These are phyloP conservation scores for Lachnellula arida DNA, from an alignment of 2,329 filamentous ascomycete genomes.

Conservation along the genomic window DNA sequence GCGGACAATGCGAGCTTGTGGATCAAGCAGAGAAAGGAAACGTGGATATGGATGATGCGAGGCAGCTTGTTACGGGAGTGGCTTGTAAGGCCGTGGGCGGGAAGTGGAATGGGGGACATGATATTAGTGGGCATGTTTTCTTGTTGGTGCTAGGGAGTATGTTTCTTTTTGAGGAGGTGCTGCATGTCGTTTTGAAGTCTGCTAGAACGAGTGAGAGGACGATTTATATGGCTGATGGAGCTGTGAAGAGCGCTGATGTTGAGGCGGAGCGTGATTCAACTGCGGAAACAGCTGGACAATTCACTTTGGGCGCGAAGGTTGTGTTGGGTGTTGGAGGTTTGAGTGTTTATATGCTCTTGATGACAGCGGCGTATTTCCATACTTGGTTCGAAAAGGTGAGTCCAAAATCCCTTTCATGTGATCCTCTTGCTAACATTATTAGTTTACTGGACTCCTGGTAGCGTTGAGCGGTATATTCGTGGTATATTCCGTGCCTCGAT, in stretches of 20 bases:
- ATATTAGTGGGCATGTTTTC: conserved; percentile 94
- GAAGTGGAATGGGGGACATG: conserved; percentile 86
- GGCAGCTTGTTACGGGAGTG: conserved; percentile 62
- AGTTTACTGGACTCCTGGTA: conserved; percentile 45
- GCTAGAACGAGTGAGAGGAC: conserved; percentile 50
- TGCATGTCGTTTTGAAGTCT: conserved; percentile 52
- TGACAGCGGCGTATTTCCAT: conserved; percentile 98
- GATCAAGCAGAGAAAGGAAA: conserved; percentile 44
- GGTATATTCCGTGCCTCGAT: conserved; percentile 47
- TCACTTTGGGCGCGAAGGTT: conserved; percentile 50
- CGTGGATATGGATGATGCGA: conserved; percentile 40
- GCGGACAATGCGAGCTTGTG: conserved; percentile 71
- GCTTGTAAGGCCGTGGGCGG: conserved; percentile 82
- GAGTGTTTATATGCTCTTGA: conserved; percentile 93
- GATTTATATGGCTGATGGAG: conserved; percentile 62
- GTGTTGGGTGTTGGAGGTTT: conserved; percentile 61
- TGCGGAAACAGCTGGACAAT: conserved; percentile 16
- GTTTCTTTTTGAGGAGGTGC: conserved; percentile 75
- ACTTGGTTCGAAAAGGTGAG: conserved; percentile 95
- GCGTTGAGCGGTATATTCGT: conserved; percentile 44
- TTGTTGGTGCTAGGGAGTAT: conserved; percentile 79
- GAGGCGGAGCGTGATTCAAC: conserved; percentile 33
- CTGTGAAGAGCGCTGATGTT: conserved; percentile 54
- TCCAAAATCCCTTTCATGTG: conserved; percentile 3
- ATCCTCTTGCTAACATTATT: conserved; percentile 3